These are phyloP conservation scores for Saprolegnia parasitica DNA, from an alignment of 352 stramenopile genomes.

Conservation along the genomic window DNA sequence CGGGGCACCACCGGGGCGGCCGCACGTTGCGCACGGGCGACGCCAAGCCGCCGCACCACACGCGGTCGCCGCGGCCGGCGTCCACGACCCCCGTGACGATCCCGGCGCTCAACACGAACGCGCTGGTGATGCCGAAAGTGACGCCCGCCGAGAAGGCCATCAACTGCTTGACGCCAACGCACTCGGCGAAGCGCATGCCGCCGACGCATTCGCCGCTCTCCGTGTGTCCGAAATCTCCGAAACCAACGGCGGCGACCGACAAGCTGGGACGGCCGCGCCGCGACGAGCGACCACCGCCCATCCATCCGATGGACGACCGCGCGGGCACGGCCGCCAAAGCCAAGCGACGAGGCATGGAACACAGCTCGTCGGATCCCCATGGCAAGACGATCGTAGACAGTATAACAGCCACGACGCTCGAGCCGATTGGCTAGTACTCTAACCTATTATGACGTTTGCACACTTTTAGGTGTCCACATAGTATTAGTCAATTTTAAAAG, in stretches of 20 bases:
- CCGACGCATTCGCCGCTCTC: neutral
- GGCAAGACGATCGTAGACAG: neutral
- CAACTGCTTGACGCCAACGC: conserved; percentile 9
- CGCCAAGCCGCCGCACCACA: conserved; percentile 6
- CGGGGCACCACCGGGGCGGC: neutral
- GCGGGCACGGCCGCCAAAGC: neutral
- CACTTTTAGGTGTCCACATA: neutral
- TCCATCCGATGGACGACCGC: conserved; percentile 24
- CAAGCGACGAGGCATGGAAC: conserved; percentile 8
- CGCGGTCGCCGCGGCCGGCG: neutral
- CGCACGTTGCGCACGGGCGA: conserved; percentile 19
- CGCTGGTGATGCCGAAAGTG: conserved; percentile 10
- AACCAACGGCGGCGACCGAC: conserved; percentile 8
- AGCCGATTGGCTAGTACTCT: conserved; percentile 2
- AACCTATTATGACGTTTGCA: neutral
- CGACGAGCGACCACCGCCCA: conserved; percentile 2
- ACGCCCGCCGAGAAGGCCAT: neutral
- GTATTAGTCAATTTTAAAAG: conserved; percentile 5
- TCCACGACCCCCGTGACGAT: neutral
- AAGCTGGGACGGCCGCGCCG: neutral
- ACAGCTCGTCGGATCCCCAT: neutral
- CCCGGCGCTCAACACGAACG: conserved; percentile 18
- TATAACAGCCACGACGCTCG: neutral
- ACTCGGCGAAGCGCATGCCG: neutral
- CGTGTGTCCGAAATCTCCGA: neutral